Evolutionary conservation across 73 alveolate genomes (phyloP).

Genomic region (Paramecium sonneborni): DNA sequence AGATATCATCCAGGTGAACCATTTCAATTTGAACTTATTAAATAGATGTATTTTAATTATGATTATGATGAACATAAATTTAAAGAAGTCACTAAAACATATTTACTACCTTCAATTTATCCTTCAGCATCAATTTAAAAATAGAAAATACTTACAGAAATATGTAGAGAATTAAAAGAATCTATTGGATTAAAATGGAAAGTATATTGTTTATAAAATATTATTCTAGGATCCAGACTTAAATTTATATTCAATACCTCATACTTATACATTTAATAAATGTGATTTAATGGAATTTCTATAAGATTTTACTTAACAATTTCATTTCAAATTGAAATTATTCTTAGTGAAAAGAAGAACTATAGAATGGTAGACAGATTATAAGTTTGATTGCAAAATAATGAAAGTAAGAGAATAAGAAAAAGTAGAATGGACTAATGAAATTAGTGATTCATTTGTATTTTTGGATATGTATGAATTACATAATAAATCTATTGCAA

Average conservation of each 20-base stretch:
- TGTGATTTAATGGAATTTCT: not conserved
- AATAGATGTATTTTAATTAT: not conserved
- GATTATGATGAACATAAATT: not conserved
- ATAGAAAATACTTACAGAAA: not conserved
- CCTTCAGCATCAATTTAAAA: not conserved
- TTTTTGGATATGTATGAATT: not conserved
- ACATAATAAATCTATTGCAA: not conserved
- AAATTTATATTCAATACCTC: not conserved
- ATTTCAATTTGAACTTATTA: not conserved
- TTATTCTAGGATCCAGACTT: not conserved
- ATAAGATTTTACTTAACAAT: not conserved
- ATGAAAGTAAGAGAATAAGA: not conserved
- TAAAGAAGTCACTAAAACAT: not conserved
- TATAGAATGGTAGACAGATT: not conserved
- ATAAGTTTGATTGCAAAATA: not conserved
- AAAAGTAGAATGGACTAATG: not conserved
- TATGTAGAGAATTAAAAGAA: not conserved
- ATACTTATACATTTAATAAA: not conserved
- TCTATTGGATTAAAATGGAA: conserved; percentile 40
- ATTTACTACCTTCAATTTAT: not conserved
- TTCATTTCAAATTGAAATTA: not conserved
- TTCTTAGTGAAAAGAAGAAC: not conserved
- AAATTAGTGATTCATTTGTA: not conserved
- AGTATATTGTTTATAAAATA: not conserved
- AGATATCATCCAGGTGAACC: conserved; percentile 35